Conservation (phyloP, 2,329 filamentous ascomycete genomes). For the Clarireedia homoeocarpa region DNA sequence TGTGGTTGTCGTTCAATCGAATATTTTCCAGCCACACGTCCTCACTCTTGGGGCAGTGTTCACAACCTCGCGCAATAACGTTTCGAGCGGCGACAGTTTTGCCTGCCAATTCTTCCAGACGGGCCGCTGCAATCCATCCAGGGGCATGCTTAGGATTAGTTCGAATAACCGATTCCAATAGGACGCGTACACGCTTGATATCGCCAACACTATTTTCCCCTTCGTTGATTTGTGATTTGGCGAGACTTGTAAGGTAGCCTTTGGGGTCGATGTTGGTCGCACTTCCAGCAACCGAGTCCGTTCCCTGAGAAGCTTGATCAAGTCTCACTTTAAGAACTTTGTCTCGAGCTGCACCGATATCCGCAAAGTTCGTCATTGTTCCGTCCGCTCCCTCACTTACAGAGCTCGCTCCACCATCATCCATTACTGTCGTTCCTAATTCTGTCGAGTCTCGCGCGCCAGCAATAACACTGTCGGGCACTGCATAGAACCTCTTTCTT, state of each 20-base stretch:
- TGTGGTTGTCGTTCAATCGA: conserved; percentile 80
- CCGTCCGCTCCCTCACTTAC: conserved; percentile 49
- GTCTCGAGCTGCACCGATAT: conserved; percentile 92
- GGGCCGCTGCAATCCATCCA: conserved; percentile 90
- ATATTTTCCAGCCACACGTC: conserved; percentile 97
- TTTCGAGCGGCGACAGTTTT: conserved; percentile 85
- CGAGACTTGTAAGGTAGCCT: conserved; percentile 88
- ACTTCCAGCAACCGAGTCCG: conserved; percentile 65
- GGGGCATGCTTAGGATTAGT: conserved; percentile 93
- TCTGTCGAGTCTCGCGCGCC: conserved; percentile 74
- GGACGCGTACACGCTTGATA: conserved; percentile 83
- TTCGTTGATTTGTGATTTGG: conserved; percentile 71
- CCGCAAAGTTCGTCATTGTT: conserved; percentile 95
- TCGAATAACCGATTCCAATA: conserved; percentile 95
- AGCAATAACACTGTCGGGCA: conserved; percentile 90
- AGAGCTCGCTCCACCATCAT: conserved; percentile 57
- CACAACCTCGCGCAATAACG: conserved; percentile 79
- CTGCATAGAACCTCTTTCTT: conserved; percentile 84
- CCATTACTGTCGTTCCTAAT: conserved; percentile 79
- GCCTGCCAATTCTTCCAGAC: conserved; percentile 86
- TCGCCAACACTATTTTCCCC: conserved; percentile 84
- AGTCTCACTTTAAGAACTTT: conserved; percentile 92
- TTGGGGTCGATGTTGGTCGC: conserved; percentile 90
- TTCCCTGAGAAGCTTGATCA: conserved; percentile 74
- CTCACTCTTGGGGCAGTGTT: conserved; percentile 87